Percentiles rank a stretch among this genome's conserved stretches.
phyloP scores from a whole-genome alignment of 78 protist genomes.

The Dictyostelium brefeldianum region DNA sequence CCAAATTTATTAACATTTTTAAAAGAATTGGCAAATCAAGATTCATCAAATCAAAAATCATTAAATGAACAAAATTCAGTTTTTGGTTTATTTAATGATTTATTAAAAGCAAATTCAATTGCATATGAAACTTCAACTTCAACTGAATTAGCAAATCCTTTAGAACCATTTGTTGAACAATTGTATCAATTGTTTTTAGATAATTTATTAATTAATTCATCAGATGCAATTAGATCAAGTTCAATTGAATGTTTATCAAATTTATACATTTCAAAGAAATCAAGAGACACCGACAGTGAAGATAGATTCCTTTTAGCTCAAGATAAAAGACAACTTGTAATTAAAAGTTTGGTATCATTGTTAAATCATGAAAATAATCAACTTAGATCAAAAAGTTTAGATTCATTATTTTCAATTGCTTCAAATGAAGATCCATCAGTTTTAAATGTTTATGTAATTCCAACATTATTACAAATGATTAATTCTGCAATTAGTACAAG shows the following conservation, averaged over 20 bases:
- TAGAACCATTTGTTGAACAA: background rate
- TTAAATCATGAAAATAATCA: conserved; percentile 24
- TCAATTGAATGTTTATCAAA: conserved; percentile 55
- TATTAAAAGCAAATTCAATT: conserved; percentile 54
- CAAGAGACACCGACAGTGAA: background rate
- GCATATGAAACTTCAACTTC: conserved; percentile 3
- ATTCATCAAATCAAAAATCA: conserved; percentile 32
- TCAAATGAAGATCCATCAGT: conserved; percentile 22
- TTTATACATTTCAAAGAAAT: conserved; percentile 17
- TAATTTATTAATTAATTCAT: conserved; percentile 21
- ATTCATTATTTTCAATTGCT: conserved; percentile 23
- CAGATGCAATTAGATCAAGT: conserved; percentile 20
- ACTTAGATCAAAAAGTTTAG: conserved; percentile 43
- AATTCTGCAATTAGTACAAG: background rate
- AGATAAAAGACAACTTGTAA: conserved; percentile 44
- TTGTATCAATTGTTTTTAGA: conserved; percentile 35
- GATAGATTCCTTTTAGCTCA: background rate
- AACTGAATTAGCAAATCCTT: conserved; percentile 14
- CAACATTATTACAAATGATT: conserved; percentile 68
- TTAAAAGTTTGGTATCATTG: conserved; percentile 27
- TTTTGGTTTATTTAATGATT: conserved; percentile 49
- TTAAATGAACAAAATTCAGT: conserved; percentile 66
- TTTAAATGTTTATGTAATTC: conserved; percentile 42
- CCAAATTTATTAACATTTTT: conserved; percentile 38
- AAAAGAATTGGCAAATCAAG: background rate